Percentiles rank a stretch among this genome's conserved stretches.
Conservation (phyloP, 257 asterid species). For the Solanum raphanifolium region DNA sequence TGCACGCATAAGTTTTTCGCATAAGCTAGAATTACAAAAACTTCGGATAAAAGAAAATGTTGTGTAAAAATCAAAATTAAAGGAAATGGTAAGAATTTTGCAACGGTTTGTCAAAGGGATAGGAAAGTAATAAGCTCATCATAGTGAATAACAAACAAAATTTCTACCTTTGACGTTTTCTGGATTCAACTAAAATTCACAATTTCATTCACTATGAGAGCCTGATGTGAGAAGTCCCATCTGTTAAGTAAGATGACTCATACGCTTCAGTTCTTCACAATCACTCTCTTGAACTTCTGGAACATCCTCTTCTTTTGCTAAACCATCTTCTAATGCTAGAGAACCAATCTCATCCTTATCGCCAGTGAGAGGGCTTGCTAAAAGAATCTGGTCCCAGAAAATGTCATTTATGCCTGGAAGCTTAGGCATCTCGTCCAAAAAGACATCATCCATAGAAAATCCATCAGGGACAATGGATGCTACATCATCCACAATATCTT, state of each 20-base stretch:
- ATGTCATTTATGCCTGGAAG: slow-evolving; percentile 64
- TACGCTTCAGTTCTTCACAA: slow-evolving; percentile 32
- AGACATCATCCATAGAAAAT: slow-evolving; percentile 29
- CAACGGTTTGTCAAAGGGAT: not conserved
- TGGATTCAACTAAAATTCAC: not conserved
- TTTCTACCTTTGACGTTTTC: not conserved
- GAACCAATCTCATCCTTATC: slow-evolving; percentile 32
- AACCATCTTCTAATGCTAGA: slow-evolving; percentile 13
- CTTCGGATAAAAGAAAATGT: not conserved
- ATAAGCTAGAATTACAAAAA: not conserved
- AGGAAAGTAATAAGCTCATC: not conserved
- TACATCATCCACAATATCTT: slow-evolving; percentile 34
- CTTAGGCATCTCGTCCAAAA: slow-evolving; percentile 39
- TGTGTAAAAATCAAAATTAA: not conserved
- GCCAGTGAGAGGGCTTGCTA: slow-evolving; percentile 35
- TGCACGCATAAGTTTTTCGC: not conserved
- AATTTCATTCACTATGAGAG: not conserved
- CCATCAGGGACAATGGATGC: slow-evolving; percentile 26
- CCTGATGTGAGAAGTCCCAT: slow-evolving; percentile 55
- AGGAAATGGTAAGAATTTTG: not conserved
- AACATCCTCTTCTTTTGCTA: slow-evolving; percentile 15
- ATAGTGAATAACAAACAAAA: not conserved
- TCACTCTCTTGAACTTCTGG: slow-evolving; percentile 26
- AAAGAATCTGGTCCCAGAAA: slow-evolving; percentile 82
- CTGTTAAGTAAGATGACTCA: slow-evolving; percentile 51